These are phyloP conservation scores for Parachlorella kessleri DNA, from an alignment of 139 green algal species.

Conservation along the genomic window DNA sequence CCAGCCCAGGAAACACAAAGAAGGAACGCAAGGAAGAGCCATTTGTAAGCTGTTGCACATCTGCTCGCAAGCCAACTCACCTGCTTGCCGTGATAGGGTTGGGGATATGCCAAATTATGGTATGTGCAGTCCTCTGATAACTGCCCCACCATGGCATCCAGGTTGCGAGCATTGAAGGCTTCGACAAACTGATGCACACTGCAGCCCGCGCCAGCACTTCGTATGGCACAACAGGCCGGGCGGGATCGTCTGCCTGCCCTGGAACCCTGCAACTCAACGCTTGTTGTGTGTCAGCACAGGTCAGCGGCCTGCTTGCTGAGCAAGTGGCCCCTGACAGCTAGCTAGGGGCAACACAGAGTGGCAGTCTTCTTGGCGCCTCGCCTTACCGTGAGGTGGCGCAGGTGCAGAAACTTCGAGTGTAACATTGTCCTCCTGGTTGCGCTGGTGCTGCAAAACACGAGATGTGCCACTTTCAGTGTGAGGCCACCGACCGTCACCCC, in stretches of 20 bases:
- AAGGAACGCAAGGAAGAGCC: background rate
- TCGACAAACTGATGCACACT: background rate
- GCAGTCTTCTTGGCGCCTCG: too few relatives aligned
- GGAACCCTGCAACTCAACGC: background rate
- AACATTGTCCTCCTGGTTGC: too few relatives aligned
- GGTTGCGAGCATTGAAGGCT: slow-evolving; percentile 9
- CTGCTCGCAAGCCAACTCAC: slow-evolving; percentile 1
- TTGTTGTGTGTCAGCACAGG: background rate
- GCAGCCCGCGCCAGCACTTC: background rate
- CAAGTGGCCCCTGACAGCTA: background rate
- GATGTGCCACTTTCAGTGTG: too few relatives aligned
- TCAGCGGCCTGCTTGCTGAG: background rate
- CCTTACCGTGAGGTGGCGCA: too few relatives aligned
- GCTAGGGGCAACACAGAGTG: background rate
- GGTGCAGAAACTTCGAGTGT: too few relatives aligned
- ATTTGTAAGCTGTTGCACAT: slow-evolving; percentile 7
- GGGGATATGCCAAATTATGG: background rate
- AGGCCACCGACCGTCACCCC: too few relatives aligned
- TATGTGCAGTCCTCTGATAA: background rate
- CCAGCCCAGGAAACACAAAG: background rate
- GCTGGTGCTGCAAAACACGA: too few relatives aligned
- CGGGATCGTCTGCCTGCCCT: background rate
- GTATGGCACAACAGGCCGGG: background rate
- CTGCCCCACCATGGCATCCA: slow-evolving; percentile 17
- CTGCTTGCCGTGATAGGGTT: slow-evolving; percentile 15